phyloP scores from a whole-genome alignment of 2,329 filamentous ascomycete species.

The Zarea fungicola region DNA sequence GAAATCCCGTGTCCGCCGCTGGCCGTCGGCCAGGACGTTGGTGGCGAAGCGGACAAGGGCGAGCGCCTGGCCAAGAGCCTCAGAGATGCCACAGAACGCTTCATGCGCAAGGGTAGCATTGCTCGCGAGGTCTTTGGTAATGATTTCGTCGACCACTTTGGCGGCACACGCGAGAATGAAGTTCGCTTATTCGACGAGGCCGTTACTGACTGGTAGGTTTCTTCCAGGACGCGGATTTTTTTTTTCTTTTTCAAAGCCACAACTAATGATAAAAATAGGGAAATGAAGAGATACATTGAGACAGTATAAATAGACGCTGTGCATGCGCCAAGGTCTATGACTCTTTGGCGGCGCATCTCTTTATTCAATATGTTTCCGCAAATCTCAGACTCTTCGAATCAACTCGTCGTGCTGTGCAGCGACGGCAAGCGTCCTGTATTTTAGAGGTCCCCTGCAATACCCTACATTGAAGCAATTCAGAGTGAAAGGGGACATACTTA shows the following conservation, averaged over 20 bases:
- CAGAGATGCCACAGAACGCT: slow-evolving; percentile 75
- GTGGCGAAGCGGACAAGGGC: slow-evolving; percentile 64
- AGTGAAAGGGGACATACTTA: no score
- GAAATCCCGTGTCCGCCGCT: slow-evolving; percentile 77
- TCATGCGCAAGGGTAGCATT: slow-evolving; percentile 72
- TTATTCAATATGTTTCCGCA: no score
- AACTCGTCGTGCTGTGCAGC: no score
- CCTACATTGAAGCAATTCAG: no score
- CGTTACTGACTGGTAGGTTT: slow-evolving; percentile 86
- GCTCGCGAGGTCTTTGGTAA: slow-evolving; percentile 93
- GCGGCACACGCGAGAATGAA: slow-evolving; percentile 88
- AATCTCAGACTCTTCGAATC: no score
- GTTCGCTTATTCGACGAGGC: slow-evolving; percentile 88
- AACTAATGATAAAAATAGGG: slow-evolving; percentile 43
- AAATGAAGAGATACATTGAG: slow-evolving; percentile 73
- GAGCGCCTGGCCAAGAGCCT: slow-evolving; percentile 76
- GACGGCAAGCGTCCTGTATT: no score
- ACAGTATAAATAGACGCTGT: no score
- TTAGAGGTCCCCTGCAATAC: no score
- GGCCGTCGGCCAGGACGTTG: slow-evolving; percentile 78
- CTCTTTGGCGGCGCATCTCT: no score
- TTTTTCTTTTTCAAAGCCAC: not conserved
- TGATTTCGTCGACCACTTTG: slow-evolving; percentile 93
- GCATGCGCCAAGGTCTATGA: not conserved
- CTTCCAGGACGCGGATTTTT: not conserved